phyloP scores from a whole-genome alignment of 2,329 filamentous ascomycete species.

The Penicillium sp. region DNA sequence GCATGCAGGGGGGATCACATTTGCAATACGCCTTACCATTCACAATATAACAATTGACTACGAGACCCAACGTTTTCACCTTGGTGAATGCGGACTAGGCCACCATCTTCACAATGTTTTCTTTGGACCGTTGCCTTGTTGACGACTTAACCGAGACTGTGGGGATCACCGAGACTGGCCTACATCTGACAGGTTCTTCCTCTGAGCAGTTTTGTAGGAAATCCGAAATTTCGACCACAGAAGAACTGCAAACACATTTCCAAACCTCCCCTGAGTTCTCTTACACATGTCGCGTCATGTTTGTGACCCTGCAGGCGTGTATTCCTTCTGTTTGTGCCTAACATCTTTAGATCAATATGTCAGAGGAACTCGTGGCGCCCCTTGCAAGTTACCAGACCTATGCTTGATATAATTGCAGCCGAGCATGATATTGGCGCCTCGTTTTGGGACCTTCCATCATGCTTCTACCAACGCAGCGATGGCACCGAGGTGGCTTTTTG shows the following conservation, averaged over 20 bases:
- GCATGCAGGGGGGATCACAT: neutral
- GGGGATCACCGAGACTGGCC: conserved; percentile 6
- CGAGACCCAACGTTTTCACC: too few species aligned
- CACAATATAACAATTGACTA: neutral
- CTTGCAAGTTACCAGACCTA: conserved; percentile 26
- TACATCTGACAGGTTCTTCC: neutral
- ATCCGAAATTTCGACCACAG: neutral
- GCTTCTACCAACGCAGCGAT: conserved; percentile 30
- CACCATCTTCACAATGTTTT: neutral
- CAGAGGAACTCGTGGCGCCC: conserved; percentile 32
- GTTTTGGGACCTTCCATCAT: conserved; percentile 29
- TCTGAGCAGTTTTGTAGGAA: neutral
- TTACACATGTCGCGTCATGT: conserved; percentile 19
- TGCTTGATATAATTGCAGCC: conserved; percentile 27
- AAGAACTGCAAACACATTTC: neutral
- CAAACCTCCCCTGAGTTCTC: neutral
- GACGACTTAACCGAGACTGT: conserved; percentile 9
- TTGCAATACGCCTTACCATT: neutral
- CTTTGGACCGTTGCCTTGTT: conserved; percentile 8
- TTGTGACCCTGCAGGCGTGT: neutral
- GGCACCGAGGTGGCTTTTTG: conserved; percentile 32
- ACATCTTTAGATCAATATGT: conserved; percentile 28
- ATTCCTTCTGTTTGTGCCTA: neutral
- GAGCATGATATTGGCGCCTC: conserved; percentile 18
- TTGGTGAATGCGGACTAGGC: too few species aligned